Base-by-base conservation (phyloP, 306 rosid species). In the Begonia loranthoides region DNA sequence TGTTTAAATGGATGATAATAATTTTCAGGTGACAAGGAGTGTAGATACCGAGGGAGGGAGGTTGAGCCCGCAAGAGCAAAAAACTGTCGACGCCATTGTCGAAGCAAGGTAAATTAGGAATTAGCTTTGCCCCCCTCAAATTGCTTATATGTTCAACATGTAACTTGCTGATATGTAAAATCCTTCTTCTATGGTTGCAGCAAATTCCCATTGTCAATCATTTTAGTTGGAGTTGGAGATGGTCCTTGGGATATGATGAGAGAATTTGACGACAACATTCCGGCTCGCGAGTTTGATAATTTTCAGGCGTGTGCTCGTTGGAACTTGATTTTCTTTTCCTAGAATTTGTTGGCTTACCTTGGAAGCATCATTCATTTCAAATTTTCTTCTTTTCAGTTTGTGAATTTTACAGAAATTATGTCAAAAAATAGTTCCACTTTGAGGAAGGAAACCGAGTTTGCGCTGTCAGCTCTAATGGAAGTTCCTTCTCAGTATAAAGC, bases 231-330 rank as follows among this genome's bases (percentile, higher is more conserved):
- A 33, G 99, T 92, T 57, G 99, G 99, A 53, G 99, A 92, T 76
- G 99, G 99, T 49, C 99, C 99, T 34, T 92, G 99, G 99, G 96
- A 92, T 77, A 86, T 69, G 87, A 92, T 92, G 99, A 78, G 72
- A 71, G 88, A 83, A 53, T 92, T 86, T 44, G 99, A 86, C 59
- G 99, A 92, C 71, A 83, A 92, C 62, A 92, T 87, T 39, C 99
- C 99, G 46, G 57, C 93, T 33, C 80, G 99, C 17, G 82, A 62
- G 17, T 86, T 92, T 13, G 99, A 92, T 73, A 92, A 92, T 64
- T 92, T 92, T 66, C 99, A 92, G 76, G 99, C 86, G 51, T 39
- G 73, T 63, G 55, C 47, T 10, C 1, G 36, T 28, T 28, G 6
- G 36, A 28, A 28, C 8, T 28, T 28, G 36, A 28, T 28, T 15